Percentiles rank a stretch among this genome's conserved stretches.
These are phyloP conservation scores for Globisporangium solare DNA, from an alignment of 352 stramenopile genomes.

Conservation along the genomic window DNA sequence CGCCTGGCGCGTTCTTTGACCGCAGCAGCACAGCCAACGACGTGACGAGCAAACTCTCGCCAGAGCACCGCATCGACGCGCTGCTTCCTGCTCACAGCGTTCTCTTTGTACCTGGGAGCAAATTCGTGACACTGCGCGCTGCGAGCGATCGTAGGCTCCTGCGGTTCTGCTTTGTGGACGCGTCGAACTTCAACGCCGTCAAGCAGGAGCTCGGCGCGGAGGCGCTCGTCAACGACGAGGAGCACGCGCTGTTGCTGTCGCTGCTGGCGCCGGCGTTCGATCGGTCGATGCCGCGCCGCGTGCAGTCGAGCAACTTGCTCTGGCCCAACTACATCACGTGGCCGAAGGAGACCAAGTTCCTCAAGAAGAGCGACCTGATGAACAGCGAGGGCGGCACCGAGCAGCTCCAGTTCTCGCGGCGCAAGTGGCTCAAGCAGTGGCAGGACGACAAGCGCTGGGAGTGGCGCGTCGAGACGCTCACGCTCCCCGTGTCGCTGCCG, in stretches of 20 bases:
- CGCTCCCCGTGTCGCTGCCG: conserved; percentile 57
- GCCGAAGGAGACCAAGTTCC: conserved; percentile 48
- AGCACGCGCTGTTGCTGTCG: conserved; percentile 32
- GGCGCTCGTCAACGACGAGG: conserved; percentile 32
- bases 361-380: conserved; percentile 24
- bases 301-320: conserved; percentile 21
- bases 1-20: not conserved
- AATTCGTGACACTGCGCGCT: conserved; percentile 20
- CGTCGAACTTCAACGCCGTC: conserved; percentile 70
- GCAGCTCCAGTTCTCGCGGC: conserved; percentile 42
- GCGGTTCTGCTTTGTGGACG: conserved; percentile 71
- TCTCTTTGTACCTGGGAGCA: conserved; percentile 53
- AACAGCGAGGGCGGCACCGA: conserved; percentile 10
- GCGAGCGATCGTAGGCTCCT: conserved; percentile 20
- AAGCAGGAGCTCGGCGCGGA: conserved; percentile 46
- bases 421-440: conserved; percentile 75
- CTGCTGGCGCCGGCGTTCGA: conserved; percentile 55
- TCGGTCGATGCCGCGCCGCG: conserved; percentile 47
- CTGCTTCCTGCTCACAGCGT: conserved; percentile 16
- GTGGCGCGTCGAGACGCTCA: conserved; percentile 53
- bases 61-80: too few relatives aligned
- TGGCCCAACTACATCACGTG: conserved; percentile 60
- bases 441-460: conserved; percentile 77
- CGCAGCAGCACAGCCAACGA: not conserved
- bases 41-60: too few relatives aligned